Evolutionary conservation across 2,329 filamentous ascomycete species (phyloP).

Genomic region (Fusarium annulatum): DNA sequence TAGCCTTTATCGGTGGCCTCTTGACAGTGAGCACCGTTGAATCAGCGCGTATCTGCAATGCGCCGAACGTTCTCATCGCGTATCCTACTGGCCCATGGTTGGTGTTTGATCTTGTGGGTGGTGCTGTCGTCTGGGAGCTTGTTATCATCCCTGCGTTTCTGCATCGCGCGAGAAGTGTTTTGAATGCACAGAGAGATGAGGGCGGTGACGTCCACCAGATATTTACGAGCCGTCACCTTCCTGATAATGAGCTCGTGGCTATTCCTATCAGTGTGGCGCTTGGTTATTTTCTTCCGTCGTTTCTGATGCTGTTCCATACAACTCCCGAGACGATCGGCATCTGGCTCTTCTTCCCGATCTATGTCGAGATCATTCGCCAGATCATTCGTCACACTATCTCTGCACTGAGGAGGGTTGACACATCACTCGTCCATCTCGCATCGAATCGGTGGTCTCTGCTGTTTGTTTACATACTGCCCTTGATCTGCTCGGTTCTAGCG

Average conservation of each 20-base stretch:
- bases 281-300: conserved; percentile 60
- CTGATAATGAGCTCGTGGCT: conserved; percentile 66
- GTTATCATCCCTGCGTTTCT: conserved; percentile 63
- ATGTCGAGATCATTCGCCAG: conserved; percentile 58
- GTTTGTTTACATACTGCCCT: conserved; percentile 59
- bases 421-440: conserved; percentile 56
- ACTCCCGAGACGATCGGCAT: conserved; percentile 52
- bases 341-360: conserved; percentile 66
- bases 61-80: conserved; percentile 50
- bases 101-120: conserved; percentile 60
- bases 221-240: conserved; percentile 51
- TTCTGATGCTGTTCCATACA: conserved; percentile 58
- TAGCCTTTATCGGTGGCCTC: conserved; percentile 59
- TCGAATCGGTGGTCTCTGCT: conserved; percentile 52
- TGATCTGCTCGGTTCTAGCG: conserved; percentile 56
- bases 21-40: conserved; percentile 63
- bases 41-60: conserved; percentile 58
- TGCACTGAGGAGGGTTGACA: conserved; percentile 42
- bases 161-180: conserved; percentile 53
- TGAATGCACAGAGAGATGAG: conserved; percentile 33
- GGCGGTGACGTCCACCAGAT: conserved; percentile 30
- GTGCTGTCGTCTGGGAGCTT: conserved; percentile 63
- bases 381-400: conserved; percentile 47
- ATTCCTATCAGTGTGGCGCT: conserved; percentile 61
- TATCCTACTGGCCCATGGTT: conserved; percentile 58